phyloP scores from a whole-genome alignment of 768 basidiomycete genomes.

The Tubosaeta sp. region DNA sequence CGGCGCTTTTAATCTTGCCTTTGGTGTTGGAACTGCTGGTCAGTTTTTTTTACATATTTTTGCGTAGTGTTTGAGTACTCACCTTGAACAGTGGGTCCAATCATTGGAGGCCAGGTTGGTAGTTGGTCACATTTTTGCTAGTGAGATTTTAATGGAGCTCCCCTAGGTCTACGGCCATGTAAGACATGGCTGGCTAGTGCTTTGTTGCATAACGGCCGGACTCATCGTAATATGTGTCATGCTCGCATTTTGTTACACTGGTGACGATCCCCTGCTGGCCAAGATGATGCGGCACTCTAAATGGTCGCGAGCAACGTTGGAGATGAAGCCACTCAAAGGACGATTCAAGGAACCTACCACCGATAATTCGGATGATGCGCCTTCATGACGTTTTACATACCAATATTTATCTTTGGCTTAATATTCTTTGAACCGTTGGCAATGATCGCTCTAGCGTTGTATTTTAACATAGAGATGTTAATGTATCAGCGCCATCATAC shows the following conservation, averaged over 20 bases:
- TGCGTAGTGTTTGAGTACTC: background rate
- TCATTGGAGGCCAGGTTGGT: slow-evolving; percentile 63
- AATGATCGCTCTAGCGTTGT: slow-evolving; percentile 7
- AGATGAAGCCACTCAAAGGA: slow-evolving; percentile 7
- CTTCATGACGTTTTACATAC: slow-evolving; percentile 4
- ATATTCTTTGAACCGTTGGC: slow-evolving; percentile 6
- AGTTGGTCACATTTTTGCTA: background rate
- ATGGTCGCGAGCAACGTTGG: slow-evolving; percentile 8
- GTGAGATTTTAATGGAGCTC: background rate
- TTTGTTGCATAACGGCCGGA: slow-evolving; percentile 47
- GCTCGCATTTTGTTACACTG: slow-evolving; percentile 46
- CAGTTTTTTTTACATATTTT: slow-evolving; percentile 17
- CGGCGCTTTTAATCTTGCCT: slow-evolving; percentile 69
- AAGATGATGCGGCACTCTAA: slow-evolving; percentile 23
- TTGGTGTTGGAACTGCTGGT: slow-evolving; percentile 62
- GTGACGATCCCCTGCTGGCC: slow-evolving; percentile 39
- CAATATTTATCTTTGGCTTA: slow-evolving; percentile 1
- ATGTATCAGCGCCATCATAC: slow-evolving; percentile 1
- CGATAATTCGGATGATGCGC: background rate
- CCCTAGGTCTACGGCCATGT: slow-evolving; percentile 56
- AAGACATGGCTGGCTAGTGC: slow-evolving; percentile 53
- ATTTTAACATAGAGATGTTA: slow-evolving; percentile 7
- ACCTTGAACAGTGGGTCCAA: slow-evolving; percentile 53
- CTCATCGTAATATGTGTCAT: slow-evolving; percentile 37
- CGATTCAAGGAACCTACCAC: background rate